Conservation (phyloP, 108 stramenopile species). For the Cyclotella baltica region DNA sequence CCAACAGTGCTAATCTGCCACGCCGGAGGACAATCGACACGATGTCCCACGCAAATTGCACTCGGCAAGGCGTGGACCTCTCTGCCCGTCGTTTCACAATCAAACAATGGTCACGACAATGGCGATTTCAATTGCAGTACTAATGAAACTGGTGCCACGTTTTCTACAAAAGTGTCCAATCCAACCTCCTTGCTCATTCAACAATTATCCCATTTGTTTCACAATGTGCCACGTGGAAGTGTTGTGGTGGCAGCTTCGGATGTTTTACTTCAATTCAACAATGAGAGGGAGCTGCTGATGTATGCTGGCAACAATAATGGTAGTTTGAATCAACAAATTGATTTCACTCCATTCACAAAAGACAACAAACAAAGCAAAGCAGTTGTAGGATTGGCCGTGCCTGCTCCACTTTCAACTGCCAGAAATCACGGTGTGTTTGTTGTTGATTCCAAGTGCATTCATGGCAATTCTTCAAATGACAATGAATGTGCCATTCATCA, state of each 20-base stretch:
- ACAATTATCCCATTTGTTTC: constrained; percentile 50
- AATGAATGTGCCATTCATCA: constrained; percentile 16
- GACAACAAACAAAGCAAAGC: constrained; percentile 11
- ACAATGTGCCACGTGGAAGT: constrained; percentile 59
- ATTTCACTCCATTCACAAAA: constrained; percentile 5
- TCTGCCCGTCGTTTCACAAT: constrained; percentile 54
- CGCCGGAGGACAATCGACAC: constrained; percentile 83
- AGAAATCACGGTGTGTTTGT: constrained; percentile 90
- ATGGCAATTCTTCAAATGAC: background rate
- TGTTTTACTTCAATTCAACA: constrained; percentile 56
- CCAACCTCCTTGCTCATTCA: constrained; percentile 66
- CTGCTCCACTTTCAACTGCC: constrained; percentile 69
- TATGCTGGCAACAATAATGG: background rate
- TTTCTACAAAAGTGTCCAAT: constrained; percentile 35
- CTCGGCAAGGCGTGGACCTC: constrained; percentile 86
- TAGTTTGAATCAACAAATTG: background rate
- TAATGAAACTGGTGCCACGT: constrained; percentile 5
- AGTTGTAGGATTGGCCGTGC: constrained; percentile 81
- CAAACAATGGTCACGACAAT: too few species aligned
- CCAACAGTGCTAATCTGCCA: constrained; percentile 67
- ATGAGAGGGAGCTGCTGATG: too few species aligned
- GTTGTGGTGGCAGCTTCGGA: constrained; percentile 78
- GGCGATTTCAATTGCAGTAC: background rate
- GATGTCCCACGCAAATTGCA: constrained; percentile 84
- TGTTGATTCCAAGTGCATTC: constrained; percentile 2